Base-by-base conservation (phyloP, 2,329 filamentous ascomycete genomes). In the Aspergillus sp. region DNA sequence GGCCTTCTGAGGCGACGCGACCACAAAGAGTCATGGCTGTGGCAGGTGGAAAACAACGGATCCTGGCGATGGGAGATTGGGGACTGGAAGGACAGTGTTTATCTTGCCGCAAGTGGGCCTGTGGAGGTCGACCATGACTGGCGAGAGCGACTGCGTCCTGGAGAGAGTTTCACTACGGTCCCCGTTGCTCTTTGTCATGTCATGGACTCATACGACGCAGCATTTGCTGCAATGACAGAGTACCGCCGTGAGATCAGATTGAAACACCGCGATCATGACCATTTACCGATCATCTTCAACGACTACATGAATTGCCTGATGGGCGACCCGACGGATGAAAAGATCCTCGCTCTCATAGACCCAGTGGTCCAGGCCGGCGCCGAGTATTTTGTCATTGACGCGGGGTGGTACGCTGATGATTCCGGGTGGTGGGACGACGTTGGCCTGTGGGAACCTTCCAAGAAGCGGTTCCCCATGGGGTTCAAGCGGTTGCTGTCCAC, bases 251-350 rank as follows among this genome's bases (percentile, higher is more conserved):
- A 32, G 3, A 69, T 71, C 9, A 57, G 67, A 4, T 56, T 67
- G 3, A 51, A 52, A 1, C 69, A 73, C 44, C 23, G 21, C 0
- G 70, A 73, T 50, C 64, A 69, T 45, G 49, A 62, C 10, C 43
- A 32, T 1, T 45, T 72, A 0, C 63, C 67, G 0, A 60, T 73
- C 31, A 67, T 73, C 19, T 73, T 72, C 60, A 73, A 73, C 54
- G 69, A 73, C 48, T 72, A 71, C 45, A 73, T 72, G 70, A 73
- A 72, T 52, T 73, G 70, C 36, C 59, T 72, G 3, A 72, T 72
- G 69, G 71, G 70, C 1, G 68, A 73, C 49, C 70, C 70, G 0
- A 63, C 62, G 7, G 65, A 70, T 14, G 54, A 69, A 4, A 72
- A 73, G 52, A 63, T 72, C 14, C 46, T 61, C 1, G 60, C 68